Evolutionary conservation across 2,329 filamentous ascomycete species (phyloP).

Genomic region (Penicillium glabrum): DNA sequence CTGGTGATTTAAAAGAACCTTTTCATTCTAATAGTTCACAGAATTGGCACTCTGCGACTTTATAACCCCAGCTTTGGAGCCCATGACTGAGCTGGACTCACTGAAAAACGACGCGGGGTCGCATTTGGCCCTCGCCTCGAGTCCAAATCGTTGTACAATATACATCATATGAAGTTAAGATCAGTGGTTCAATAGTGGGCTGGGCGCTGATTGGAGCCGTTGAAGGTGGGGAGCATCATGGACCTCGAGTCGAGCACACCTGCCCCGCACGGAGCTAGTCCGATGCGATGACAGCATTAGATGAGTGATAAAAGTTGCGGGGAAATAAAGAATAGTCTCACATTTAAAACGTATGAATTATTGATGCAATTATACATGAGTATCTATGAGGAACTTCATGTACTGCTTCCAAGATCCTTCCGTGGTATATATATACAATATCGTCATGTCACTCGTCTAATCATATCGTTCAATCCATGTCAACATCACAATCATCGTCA

Average conservation of each 20-base stretch:
- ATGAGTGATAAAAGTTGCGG: neutral
- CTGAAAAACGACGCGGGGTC: slow-evolving; percentile 1
- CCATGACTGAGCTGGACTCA: neutral
- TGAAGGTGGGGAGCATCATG: neutral
- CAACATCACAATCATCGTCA: slow-evolving; percentile 14
- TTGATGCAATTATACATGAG: neutral
- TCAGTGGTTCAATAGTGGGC: neutral
- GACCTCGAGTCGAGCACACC: slow-evolving; percentile 8
- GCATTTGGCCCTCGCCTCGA: slow-evolving; percentile 5
- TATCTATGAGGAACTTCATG: no score
- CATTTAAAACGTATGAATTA: neutral
- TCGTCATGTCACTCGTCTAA: neutral
- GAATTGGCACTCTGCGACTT: neutral
- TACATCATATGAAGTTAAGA: neutral
- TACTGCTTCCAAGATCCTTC: neutral
- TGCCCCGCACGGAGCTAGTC: slow-evolving; percentile 4
- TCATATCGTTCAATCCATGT: slow-evolving; percentile 10
- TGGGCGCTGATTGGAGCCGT: neutral
- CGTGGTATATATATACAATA: neutral
- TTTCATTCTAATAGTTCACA: neutral
- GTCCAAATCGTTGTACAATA: neutral
- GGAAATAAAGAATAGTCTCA: neutral
- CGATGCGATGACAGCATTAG: neutral
- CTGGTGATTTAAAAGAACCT: neutral
- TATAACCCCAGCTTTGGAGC: neutral